These are phyloP conservation scores for Plantago elongata DNA, from an alignment of 257 asterid species.

Conservation along the genomic window DNA sequence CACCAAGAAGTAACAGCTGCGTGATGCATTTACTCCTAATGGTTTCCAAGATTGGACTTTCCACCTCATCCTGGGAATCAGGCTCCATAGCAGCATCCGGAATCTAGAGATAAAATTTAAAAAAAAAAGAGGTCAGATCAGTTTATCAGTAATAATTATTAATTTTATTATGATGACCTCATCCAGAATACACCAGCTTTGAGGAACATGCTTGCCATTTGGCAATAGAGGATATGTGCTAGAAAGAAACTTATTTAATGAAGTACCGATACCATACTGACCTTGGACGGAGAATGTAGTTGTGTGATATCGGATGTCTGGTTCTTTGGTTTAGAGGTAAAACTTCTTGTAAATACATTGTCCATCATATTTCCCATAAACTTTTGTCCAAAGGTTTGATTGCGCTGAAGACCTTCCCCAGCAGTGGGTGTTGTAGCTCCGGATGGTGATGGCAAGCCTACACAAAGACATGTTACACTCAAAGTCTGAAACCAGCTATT, in stretches of 20 bases:
- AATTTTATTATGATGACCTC: too few species aligned
- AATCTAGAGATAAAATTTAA: constrained; percentile 39
- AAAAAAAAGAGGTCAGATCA: not conserved
- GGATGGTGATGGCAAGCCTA: constrained; percentile 88
- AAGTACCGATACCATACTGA: constrained; percentile 18
- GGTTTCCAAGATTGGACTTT: constrained; percentile 63
- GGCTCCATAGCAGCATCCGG: constrained; percentile 45
- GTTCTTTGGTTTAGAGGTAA: constrained; percentile 65
- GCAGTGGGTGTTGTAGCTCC: constrained; percentile 49
- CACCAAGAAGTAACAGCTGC: constrained; percentile 85
- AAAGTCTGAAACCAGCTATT: not conserved
- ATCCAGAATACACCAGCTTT: too few species aligned
- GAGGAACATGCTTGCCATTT: too few species aligned
- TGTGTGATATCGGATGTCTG: constrained; percentile 42
- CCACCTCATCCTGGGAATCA: constrained; percentile 66
- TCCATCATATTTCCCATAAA: constrained; percentile 97
- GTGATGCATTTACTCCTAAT: constrained; percentile 96
- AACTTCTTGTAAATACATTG: constrained; percentile 71
- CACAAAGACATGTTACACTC: constrained; percentile 15
- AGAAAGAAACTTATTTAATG: too few species aligned
- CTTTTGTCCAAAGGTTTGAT: constrained; percentile 91
- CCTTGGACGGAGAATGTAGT: constrained; percentile 87
- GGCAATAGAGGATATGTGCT: too few species aligned
- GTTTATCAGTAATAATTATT: too few species aligned
- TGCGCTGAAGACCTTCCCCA: constrained; percentile 60